Conservation (phyloP, 148 eudicot genomes). For the Vaccinium macrocarpon region DNA sequence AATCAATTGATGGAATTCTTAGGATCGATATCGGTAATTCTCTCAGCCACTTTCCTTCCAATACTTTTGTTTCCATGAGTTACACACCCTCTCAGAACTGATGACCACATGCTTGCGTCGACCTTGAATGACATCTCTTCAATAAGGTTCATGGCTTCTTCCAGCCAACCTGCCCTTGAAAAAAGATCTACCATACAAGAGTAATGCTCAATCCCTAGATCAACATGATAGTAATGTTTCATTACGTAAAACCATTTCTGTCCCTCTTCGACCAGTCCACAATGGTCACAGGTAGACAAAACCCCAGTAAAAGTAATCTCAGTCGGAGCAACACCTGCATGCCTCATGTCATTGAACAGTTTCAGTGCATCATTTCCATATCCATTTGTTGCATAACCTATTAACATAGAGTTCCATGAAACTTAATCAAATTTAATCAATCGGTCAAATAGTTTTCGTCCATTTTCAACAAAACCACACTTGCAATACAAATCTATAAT, state of each 20-base stretch:
- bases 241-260: constrained; percentile 67
- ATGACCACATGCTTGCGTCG: constrained; percentile 70
- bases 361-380: constrained; percentile 57
- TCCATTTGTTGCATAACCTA: constrained; percentile 92
- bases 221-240: constrained; percentile 53
- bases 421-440: constrained; percentile 53
- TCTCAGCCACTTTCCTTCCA: constrained; percentile 55
- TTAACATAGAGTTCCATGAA: constrained; percentile 85
- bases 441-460: constrained; percentile 55
- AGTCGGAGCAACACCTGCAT: constrained; percentile 43
- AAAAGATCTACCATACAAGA: constrained; percentile 91
- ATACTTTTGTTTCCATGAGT: constrained; percentile 61
- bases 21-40: constrained; percentile 60
- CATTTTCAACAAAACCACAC: constrained; percentile 66
- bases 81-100: constrained; percentile 79
- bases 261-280: constrained; percentile 86
- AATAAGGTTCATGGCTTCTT: constrained; percentile 56
- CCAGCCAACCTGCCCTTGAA: constrained; percentile 65
- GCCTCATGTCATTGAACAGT: constrained; percentile 59
- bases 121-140: constrained; percentile 52
- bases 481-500: constrained; percentile 83
- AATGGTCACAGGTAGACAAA: constrained; percentile 82
- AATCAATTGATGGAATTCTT: no score
- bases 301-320: constrained; percentile 68
- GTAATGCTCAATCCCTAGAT: constrained; percentile 75